Evolutionary conservation across 768 basidiomycete genomes (phyloP).

Genomic region (Mrakia blollopis): DNA sequence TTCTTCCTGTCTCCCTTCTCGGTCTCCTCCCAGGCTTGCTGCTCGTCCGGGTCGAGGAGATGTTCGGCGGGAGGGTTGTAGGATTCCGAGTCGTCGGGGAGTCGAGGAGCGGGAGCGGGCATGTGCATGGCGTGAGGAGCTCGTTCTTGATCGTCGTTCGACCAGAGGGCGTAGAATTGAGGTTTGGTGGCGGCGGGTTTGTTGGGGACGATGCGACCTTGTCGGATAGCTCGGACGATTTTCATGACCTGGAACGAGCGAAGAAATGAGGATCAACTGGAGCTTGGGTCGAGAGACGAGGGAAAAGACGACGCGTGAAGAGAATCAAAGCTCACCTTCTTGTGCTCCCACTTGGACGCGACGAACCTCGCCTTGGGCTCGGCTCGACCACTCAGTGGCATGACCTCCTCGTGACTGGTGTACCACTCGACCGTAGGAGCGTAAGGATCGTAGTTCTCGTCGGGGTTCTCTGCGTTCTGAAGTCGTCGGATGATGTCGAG

Average conservation of each 20-base stretch:
- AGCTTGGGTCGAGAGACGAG: too few species aligned
- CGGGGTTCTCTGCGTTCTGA: constrained; percentile 87
- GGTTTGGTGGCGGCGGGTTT: constrained; percentile 70
- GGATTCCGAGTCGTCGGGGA: constrained; percentile 91
- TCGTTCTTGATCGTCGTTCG: constrained; percentile 53
- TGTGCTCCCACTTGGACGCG: constrained; percentile 98
- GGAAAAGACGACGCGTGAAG: not conserved
- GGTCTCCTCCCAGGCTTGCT: constrained; percentile 69
- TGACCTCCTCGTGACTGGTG: constrained; percentile 82
- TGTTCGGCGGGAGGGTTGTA: constrained; percentile 99
- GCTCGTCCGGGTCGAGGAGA: constrained; percentile 76
- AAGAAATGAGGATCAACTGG: not conserved
- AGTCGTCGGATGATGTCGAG: constrained; percentile 88
- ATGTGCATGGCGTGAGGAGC: constrained; percentile 79
- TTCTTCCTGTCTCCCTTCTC: constrained; percentile 86
- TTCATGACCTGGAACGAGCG: constrained; percentile 78
- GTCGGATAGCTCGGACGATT: constrained; percentile 95
- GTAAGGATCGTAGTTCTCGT: constrained; percentile 83
- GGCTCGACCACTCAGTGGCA: constrained; percentile 84
- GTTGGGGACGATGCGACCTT: constrained; percentile 85
- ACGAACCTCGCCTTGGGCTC: constrained; percentile 96
- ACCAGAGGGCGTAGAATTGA: constrained; percentile 85
- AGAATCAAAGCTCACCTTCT: constrained; percentile 61
- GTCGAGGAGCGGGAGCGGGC: constrained; percentile 81
- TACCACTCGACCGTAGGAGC: constrained; percentile 95